A percentile compares a stretch with the other conserved stretches of the same genome.
Evolutionary conservation across 1,284 basidiomycete species (phyloP).

Genomic region (Porodaedalea pini): DNA sequence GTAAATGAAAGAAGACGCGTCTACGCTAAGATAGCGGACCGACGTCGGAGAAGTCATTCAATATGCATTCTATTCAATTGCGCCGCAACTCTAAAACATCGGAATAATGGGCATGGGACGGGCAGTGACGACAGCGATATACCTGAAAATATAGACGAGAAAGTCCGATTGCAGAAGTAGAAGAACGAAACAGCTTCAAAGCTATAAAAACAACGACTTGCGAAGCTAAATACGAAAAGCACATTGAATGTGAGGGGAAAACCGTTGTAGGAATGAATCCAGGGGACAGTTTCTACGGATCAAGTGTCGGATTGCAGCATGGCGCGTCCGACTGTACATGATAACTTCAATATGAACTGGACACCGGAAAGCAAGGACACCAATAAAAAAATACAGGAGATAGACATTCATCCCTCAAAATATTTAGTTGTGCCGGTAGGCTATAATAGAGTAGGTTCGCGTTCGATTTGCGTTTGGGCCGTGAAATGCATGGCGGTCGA

Average conservation of each 20-base stretch:
- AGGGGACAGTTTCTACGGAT: too few species aligned
- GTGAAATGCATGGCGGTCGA: not conserved
- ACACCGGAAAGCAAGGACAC: too few species aligned
- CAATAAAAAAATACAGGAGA: not conserved
- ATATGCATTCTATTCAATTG: not conserved
- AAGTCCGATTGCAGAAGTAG: not conserved
- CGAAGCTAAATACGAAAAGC: too few species aligned
- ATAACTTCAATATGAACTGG: not conserved
- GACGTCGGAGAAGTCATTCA: conserved; percentile 2
- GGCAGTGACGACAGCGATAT: not conserved
- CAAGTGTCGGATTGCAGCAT: too few species aligned
- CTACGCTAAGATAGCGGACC: conserved; percentile 8
- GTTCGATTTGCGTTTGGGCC: too few species aligned
- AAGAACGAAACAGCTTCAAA: not conserved
- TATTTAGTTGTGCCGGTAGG: too few species aligned
- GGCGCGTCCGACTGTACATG: not conserved
- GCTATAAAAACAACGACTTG: not conserved
- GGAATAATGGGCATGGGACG: not conserved
- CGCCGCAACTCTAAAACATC: conserved; percentile 5
- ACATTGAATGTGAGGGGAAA: not conserved
- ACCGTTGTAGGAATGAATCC: too few species aligned
- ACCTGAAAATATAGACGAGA: not conserved
- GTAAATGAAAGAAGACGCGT: too few species aligned
- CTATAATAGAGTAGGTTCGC: too few species aligned
- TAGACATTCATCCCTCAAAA: too few species aligned